Base-by-base conservation (phyloP, 2,329 filamentous ascomycete species). In the Neospermospora avenae region DNA sequence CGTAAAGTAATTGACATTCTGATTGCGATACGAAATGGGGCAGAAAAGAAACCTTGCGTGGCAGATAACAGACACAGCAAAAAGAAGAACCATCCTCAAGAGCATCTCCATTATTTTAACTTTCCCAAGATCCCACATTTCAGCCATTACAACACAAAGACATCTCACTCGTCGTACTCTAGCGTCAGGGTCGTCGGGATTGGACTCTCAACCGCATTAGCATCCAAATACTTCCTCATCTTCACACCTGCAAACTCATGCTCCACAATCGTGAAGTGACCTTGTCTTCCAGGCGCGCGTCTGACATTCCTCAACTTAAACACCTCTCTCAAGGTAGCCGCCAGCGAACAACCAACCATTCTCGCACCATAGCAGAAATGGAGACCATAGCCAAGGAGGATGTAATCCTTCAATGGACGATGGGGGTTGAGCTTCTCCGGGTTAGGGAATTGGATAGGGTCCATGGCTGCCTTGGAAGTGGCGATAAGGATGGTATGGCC, bases 181-280 rank as follows among this genome's bases (percentile, higher is more conserved):
- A 79, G 60, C 2, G 72, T 74, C 52, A 80, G 62, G 3, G 72
- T 74, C 5, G 75, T 78, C 10, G 77, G 76, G 49, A 77, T 77
- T 0, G 78, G 77, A 14, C 71, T 74, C 69, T 82, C 80, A 59
- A 73, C 77, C 10, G 78, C 72, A 65, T 74, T 78, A 7, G 71
- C 72, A 72, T 82, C 80, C 45, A 82, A 68, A 64, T 81, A 82
- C 55, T 76, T 70, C 67, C 75, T 75, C 73, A 80, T 77, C 54
- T 75, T 76, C 2, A 81, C 73, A 2, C 79, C 80, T 7, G 75
- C 78, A 66, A 81, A 68, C 18, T 79, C 72, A 55, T 78, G 74
- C 61, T 80, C 75, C 0, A 78, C 74, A 11, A 73, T 72, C 2
- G 69, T 73, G 55, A 82, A 80, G 18, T 72, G 63, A 0, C 77